Conservation (phyloP, 805 yeast species). For the Komagataella pseudopastoris region DNA sequence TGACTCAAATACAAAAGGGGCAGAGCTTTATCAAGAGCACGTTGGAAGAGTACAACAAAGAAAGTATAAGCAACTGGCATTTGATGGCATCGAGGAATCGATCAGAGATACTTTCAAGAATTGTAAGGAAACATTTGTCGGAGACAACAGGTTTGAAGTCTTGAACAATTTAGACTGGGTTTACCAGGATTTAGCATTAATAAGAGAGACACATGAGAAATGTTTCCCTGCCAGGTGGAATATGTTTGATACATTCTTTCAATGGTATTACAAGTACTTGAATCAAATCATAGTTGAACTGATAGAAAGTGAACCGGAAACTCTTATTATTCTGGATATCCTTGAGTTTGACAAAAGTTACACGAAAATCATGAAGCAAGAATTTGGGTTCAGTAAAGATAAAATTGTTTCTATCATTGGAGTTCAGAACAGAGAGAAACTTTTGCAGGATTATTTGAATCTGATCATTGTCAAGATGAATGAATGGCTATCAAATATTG, state of each 20-base stretch:
- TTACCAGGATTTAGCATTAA: slow-evolving; percentile 63
- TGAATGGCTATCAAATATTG: slow-evolving; percentile 73
- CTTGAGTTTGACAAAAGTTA: slow-evolving; percentile 68
- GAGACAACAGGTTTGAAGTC: slow-evolving; percentile 32
- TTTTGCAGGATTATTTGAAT: slow-evolving; percentile 67
- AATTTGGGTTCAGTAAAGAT: slow-evolving; percentile 33
- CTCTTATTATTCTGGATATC: slow-evolving; percentile 58
- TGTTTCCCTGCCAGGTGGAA: slow-evolving; percentile 70
- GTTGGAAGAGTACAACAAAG: slow-evolving; percentile 32
- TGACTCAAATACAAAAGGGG: background rate
- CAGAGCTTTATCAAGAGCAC: background rate
- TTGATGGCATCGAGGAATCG: slow-evolving; percentile 41
- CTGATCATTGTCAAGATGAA: slow-evolving; percentile 61
- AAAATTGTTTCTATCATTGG: slow-evolving; percentile 44
- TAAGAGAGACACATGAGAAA: slow-evolving; percentile 39
- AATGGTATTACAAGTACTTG: slow-evolving; percentile 53
- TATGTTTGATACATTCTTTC: slow-evolving; percentile 44
- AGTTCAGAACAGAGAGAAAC: slow-evolving; percentile 55
- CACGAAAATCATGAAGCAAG: slow-evolving; percentile 33
- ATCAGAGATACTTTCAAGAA: slow-evolving; percentile 55
- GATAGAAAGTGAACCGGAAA: slow-evolving; percentile 66
- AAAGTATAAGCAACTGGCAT: slow-evolving; percentile 49
- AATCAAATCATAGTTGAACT: slow-evolving; percentile 51
- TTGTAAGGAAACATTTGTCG: slow-evolving; percentile 39
- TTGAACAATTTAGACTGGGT: slow-evolving; percentile 72